These are phyloP conservation scores for Volutella citrinella DNA, from an alignment of 2,329 filamentous ascomycete genomes.

Conservation along the genomic window DNA sequence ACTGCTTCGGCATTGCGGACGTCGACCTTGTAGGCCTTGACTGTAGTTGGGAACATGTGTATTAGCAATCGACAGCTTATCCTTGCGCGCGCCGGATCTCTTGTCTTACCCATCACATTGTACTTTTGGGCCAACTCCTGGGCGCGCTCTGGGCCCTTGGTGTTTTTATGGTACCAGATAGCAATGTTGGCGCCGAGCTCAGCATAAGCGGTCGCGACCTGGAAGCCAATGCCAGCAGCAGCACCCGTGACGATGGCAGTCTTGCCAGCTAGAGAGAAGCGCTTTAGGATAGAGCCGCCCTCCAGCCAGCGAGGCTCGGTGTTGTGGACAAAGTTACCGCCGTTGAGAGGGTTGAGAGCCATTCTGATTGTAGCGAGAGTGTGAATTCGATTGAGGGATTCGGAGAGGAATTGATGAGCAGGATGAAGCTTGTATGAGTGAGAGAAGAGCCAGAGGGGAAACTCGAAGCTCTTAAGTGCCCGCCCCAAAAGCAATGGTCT, in stretches of 20 bases:
- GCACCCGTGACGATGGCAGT: slow-evolving; percentile 66
- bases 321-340: slow-evolving; percentile 25
- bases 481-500: too few species aligned
- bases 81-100: too few species aligned
- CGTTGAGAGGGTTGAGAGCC: slow-evolving; percentile 20
- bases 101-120: slow-evolving; percentile 58
- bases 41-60: slow-evolving; percentile 40
- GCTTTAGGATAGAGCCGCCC: slow-evolving; percentile 23
- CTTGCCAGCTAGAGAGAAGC: slow-evolving; percentile 63
- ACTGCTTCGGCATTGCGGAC: slow-evolving; percentile 50
- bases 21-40: slow-evolving; percentile 59
- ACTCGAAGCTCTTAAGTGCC: too few species aligned
- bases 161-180: slow-evolving; percentile 66
- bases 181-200: slow-evolving; percentile 67
- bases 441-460: too few species aligned
- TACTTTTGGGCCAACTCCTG: slow-evolving; percentile 59
- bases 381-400: too few species aligned
- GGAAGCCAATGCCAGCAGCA: slow-evolving; percentile 60
- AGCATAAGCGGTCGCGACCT: slow-evolving; percentile 59
- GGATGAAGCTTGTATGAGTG: too few species aligned
- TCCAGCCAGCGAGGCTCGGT: slow-evolving; percentile 18
- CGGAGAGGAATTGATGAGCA: background rate
- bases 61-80: too few species aligned
- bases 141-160: slow-evolving; percentile 56
- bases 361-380: slow-evolving; percentile 12